Percentiles rank a stretch among this genome's conserved stretches.
Conservation (phyloP, 192 early-diverging fungal genomes). For the Backusella tarrabulga region DNA sequence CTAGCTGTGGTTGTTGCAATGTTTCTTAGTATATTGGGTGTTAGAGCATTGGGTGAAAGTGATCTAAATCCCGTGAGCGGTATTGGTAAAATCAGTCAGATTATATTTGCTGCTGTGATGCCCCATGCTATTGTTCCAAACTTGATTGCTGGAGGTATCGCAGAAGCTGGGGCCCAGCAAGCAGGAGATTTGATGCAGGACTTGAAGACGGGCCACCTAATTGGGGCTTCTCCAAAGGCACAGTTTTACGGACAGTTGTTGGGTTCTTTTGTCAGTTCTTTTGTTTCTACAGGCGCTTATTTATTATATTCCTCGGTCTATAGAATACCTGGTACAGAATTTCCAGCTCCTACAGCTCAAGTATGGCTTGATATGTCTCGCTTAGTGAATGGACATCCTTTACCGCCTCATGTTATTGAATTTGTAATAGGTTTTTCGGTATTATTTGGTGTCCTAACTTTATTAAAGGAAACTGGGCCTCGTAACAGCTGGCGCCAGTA, state of each 20-base stretch:
- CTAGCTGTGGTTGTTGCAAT: constrained; percentile 71
- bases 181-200: constrained; percentile 65
- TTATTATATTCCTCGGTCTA: constrained; percentile 68
- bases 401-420: constrained; percentile 62
- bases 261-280: constrained; percentile 71
- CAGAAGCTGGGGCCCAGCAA: constrained; percentile 69
- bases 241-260: constrained; percentile 85
- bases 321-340: constrained; percentile 62
- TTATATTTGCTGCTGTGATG: constrained; percentile 76
- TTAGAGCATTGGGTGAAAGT: constrained; percentile 78
- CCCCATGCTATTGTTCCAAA: constrained; percentile 72
- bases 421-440: constrained; percentile 56
- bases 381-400: constrained; percentile 68
- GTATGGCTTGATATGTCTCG: constrained; percentile 80
- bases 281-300: constrained; percentile 66
- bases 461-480: constrained; percentile 21
- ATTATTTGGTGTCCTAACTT: constrained; percentile 43
- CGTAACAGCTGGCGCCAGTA: constrained; percentile 43
- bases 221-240: constrained; percentile 79
- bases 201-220: constrained; percentile 82
- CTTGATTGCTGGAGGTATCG: constrained; percentile 75
- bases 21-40: constrained; percentile 73
- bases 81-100: constrained; percentile 84
- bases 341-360: constrained; percentile 71
- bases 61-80: constrained; percentile 82